Base-by-base conservation (phyloP, 306 rosid species). In the Geum urbanum region DNA sequence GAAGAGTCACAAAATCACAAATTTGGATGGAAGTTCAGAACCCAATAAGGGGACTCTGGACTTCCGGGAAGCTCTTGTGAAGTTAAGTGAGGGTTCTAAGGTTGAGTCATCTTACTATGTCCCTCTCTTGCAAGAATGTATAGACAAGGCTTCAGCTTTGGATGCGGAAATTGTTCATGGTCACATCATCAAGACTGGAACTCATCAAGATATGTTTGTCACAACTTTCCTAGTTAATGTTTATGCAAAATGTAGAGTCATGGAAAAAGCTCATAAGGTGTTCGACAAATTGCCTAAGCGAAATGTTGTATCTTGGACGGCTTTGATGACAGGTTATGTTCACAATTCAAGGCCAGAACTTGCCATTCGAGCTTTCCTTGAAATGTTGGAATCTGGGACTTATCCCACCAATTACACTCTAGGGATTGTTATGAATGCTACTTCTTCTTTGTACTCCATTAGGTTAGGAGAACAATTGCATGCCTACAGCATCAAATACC, bases 401-500 rank as follows among this genome's bases (percentile, higher is more conserved):
- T 86, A 76, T 80, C 98, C 97, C 56, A 85, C 96, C 0, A 77
- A 70, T 72, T 85, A 76, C 75, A 82, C 92, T 47, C 81, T 94
- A n/a, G 90, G 96, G 35, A 69, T 83, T 43, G 86, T 80, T 73
- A 67, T 90, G 11, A 85, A 82, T 74, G 96, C 97, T 56, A 85
- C 90, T 62, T 76, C 85, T 56, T 81, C 85, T 13, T 64, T 88
- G 83, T 73, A 74, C 0, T 83, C 82, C 22, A 52, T 83, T 7
- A 69, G 72, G 66, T 72, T 85, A 55, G 96, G 94, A 70, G 79
- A 84, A 81, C 97, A 94, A 67, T 78, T 94, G 62, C 97, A 94
- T 82, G 90, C 84, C 52, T 90, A 81, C 76, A 80, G 79, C 39
- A 77, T 94, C 65, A 94, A 90, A 45, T 90, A 87, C 66, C 70